Percentiles rank a stretch among this genome's conserved stretches.
phyloP scores from a whole-genome alignment of 2,329 filamentous ascomycete species.

The Aspergillus puulaauensis region DNA sequence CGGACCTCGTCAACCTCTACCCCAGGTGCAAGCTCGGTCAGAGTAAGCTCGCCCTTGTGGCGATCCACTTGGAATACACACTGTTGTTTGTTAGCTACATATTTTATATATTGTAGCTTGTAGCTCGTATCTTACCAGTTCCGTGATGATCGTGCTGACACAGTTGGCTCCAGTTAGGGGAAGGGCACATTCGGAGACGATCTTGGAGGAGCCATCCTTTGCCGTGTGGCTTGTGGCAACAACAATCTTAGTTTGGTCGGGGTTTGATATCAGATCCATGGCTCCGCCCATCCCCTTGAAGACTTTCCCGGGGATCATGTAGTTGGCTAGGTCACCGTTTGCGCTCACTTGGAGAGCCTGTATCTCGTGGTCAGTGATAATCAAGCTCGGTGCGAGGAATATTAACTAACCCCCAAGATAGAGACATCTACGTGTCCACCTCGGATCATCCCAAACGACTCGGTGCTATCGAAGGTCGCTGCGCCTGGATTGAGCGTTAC shows the following conservation, averaged over 20 bases:
- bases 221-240: constrained; percentile 69
- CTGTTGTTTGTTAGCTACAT: constrained; percentile 42
- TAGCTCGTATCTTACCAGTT: constrained; percentile 57
- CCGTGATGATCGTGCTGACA: constrained; percentile 72
- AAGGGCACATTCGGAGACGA: constrained; percentile 63
- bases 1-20: constrained; percentile 67
- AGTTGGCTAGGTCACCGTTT: constrained; percentile 78
- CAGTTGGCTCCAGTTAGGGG: constrained; percentile 65
- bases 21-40: constrained; percentile 70
- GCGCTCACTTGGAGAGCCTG: constrained; percentile 74
- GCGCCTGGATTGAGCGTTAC: constrained; percentile 77
- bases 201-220: constrained; percentile 67
- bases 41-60: constrained; percentile 40
- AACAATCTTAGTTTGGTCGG: constrained; percentile 69
- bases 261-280: constrained; percentile 72
- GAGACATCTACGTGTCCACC: constrained; percentile 82
- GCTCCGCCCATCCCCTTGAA: constrained; percentile 83
- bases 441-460: constrained; percentile 85
- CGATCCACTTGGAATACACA: constrained; percentile 74
- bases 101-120: background rate
- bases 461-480: constrained; percentile 73
- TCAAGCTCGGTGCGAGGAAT: background rate
- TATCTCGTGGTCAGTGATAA: background rate
- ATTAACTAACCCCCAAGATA: constrained; percentile 63
- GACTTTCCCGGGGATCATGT: constrained; percentile 85